phyloP scores from a whole-genome alignment of 192 early-diverging fungal genomes.

The Entomortierella beljakovae region DNA sequence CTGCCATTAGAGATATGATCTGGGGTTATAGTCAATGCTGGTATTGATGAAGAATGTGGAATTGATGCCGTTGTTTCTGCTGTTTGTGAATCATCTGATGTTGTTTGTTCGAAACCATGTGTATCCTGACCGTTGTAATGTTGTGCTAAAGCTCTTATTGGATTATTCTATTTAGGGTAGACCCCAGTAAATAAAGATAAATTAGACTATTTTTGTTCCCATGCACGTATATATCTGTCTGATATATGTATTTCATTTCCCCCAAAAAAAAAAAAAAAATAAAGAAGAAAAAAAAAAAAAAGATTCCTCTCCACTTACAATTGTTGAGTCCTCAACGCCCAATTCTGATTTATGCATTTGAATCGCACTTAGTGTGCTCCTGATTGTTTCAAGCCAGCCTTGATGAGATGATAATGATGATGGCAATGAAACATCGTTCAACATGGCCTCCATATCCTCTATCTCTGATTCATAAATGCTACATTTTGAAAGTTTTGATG shows the following conservation, averaged over 20 bases:
- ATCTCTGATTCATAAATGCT: conserved; percentile 37
- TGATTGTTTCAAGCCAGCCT: conserved; percentile 37
- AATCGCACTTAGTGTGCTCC: conserved; percentile 14
- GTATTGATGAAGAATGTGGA: background rate
- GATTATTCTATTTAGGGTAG: conserved; percentile 6
- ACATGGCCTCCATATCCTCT: conserved; percentile 33
- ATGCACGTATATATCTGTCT: no score
- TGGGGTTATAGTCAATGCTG: background rate
- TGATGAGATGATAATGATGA: conserved; percentile 12
- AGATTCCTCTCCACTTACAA: no score
- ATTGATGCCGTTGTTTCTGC: background rate
- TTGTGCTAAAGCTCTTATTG: conserved; percentile 28
- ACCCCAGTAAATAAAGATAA: no score
- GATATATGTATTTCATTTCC: background rate
- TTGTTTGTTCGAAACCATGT: background rate
- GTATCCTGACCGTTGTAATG: background rate
- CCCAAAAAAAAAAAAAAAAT: background rate
- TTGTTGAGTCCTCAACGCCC: background rate
- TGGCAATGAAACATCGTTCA: no score
- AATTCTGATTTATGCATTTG: background rate
- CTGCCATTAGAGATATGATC: background rate
- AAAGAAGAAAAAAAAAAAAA: background rate
- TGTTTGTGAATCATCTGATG: background rate
- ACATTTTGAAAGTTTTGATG: conserved; percentile 15
- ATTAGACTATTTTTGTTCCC: no score